Evolutionary conservation across 2,329 filamentous ascomycete species (phyloP).

Genomic region (Venturia aucupariae): DNA sequence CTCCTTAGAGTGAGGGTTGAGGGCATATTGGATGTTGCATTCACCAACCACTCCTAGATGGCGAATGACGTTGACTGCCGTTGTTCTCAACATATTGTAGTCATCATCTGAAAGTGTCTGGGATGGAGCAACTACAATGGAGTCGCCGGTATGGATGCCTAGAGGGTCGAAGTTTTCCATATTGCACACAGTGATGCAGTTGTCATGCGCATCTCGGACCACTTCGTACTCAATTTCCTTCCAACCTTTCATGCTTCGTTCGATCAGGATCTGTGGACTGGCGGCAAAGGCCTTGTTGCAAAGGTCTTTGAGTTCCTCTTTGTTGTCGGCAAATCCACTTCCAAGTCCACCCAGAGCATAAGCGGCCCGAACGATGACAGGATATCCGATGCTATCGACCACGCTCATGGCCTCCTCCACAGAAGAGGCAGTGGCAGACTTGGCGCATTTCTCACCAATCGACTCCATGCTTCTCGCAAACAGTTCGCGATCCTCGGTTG

Average conservation of each 20-base stretch:
- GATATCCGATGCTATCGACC: constrained; percentile 87
- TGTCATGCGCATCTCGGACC: constrained; percentile 88
- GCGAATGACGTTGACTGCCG: constrained; percentile 92
- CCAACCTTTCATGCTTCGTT: constrained; percentile 99
- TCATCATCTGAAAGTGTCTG: constrained; percentile 96
- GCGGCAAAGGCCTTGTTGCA: constrained; percentile 93
- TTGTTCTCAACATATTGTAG: constrained; percentile 98
- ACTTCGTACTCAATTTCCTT: constrained; percentile 99
- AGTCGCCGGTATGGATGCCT: constrained; percentile 96
- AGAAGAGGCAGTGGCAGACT: constrained; percentile 85
- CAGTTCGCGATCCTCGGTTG: constrained; percentile 93
- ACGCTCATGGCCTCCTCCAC: constrained; percentile 81
- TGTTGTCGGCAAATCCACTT: constrained; percentile 88
- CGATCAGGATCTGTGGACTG: constrained; percentile 91
- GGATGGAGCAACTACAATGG: constrained; percentile 93
- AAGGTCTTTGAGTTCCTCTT: constrained; percentile 70
- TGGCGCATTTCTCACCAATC: constrained; percentile 94
- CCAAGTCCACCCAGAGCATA: constrained; percentile 93
- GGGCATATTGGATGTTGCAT: constrained; percentile 97
- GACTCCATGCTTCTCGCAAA: constrained; percentile 98
- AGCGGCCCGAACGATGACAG: constrained; percentile 92
- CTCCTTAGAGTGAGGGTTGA: constrained; percentile 90
- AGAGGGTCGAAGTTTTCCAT: constrained; percentile 99
- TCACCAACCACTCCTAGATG: constrained; percentile 96
- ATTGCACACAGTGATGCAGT: constrained; percentile 99